Conservation (phyloP, 257 asterid genomes). For the Thymus mandschuricus region DNA sequence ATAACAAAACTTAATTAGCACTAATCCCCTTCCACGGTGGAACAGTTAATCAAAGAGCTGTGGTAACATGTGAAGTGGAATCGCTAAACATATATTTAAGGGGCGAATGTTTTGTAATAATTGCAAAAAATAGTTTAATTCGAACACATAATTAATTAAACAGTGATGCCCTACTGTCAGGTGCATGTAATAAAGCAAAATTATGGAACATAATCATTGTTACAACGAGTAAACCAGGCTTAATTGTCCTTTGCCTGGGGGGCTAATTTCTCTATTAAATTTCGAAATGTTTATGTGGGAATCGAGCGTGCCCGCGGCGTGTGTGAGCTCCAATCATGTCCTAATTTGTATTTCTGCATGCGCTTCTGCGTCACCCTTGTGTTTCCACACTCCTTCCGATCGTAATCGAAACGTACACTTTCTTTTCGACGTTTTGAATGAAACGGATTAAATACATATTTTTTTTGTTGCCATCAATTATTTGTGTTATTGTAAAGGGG, state of each 20-base stretch:
- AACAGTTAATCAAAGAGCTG: conserved; percentile 35
- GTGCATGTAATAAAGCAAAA: neutral
- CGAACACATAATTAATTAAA: no score
- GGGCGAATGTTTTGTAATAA: conserved; percentile 29
- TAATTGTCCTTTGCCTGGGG: conserved; percentile 5
- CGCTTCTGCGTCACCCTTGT: conserved; percentile 13
- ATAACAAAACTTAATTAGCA: neutral
- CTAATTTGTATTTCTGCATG: conserved; percentile 29
- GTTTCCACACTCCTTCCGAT: neutral
- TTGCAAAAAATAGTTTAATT: conserved; percentile 23
- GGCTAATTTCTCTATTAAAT: neutral
- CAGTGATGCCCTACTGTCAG: conserved; percentile 13
- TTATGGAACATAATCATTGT: conserved; percentile 42
- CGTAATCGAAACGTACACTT: no score
- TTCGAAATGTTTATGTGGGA: conserved; percentile 12
- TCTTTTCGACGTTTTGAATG: no score
- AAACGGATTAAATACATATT: no score
- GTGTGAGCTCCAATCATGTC: conserved; percentile 37
- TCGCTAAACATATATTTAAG: conserved; percentile 25
- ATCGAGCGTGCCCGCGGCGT: conserved; percentile 46
- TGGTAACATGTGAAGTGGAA: conserved; percentile 33
- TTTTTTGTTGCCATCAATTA: neutral
- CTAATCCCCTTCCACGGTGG: neutral
- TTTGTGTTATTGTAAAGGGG: neutral
- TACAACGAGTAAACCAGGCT: conserved; percentile 19